Conservation (phyloP, 805 yeast genomes). For the Sugiyamaella mastotermitis region DNA sequence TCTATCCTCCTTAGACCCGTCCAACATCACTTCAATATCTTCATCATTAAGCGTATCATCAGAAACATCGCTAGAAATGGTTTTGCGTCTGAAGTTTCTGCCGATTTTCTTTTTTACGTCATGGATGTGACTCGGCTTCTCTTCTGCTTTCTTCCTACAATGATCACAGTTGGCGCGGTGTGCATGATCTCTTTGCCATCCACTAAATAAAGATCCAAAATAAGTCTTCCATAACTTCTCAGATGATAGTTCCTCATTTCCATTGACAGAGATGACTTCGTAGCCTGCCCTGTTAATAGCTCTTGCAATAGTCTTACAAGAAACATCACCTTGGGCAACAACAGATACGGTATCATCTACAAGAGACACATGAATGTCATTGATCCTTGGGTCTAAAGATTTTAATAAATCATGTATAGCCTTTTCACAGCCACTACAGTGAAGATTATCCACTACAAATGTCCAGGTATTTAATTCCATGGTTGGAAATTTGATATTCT, state of each 20-base stretch:
- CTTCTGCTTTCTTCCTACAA: slow-evolving; percentile 14
- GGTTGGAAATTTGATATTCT: background rate
- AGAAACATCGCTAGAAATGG: background rate
- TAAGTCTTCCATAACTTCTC: slow-evolving; percentile 2
- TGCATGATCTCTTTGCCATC: slow-evolving; percentile 7
- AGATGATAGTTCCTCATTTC: slow-evolving; percentile 1
- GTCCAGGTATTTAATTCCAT: slow-evolving; percentile 14
- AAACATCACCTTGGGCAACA: slow-evolving; percentile 19
- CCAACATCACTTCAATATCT: background rate
- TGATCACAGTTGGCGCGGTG: slow-evolving; percentile 15
- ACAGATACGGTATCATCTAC: slow-evolving; percentile 26
- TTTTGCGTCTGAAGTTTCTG: no score
- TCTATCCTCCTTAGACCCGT: slow-evolving; percentile 9
- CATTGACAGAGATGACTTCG: slow-evolving; percentile 18
- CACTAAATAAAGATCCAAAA: background rate
- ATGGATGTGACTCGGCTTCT: slow-evolving; percentile 14
- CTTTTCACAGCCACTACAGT: slow-evolving; percentile 48
- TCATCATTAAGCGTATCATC: background rate
- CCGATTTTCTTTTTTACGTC: slow-evolving; percentile 14
- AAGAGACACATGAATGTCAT: slow-evolving; percentile 17
- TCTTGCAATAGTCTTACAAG: slow-evolving; percentile 11
- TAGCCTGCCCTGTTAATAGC: slow-evolving; percentile 24
- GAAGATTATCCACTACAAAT: slow-evolving; percentile 41
- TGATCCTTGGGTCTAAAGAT: slow-evolving; percentile 19
- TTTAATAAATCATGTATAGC: slow-evolving; percentile 31